Base-by-base conservation (phyloP, 768 basidiomycete species). In the Suillus weaverae region DNA sequence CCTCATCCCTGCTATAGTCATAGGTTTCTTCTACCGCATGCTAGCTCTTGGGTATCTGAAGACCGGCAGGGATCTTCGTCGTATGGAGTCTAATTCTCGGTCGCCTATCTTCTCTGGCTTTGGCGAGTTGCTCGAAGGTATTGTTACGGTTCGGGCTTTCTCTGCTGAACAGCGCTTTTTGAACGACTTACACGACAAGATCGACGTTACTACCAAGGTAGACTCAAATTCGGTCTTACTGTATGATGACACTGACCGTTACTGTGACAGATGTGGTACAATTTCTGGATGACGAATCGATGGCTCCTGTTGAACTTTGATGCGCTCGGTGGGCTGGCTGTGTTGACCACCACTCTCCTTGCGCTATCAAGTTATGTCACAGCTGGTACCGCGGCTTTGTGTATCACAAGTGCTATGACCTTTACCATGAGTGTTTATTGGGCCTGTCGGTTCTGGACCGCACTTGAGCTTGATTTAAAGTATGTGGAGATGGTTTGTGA, bases 101-200 rank as follows among this genome's bases (percentile, higher is more conserved):
- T 92, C 90, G 0, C 91, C 94, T 0, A 93, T 94, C 66, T 93
- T 90, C 76, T 89, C 90, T 8, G 90, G 89, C 62, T 95, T 94
- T 67, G 86, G 86, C 14, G 93, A 94, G 71, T 76, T 95, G 11
- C 75, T 97, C 22, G 91, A 95, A 60, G 94, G 94, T 30, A 92
- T 96, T 53, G 91, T 95, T n/a, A 95, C 94, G 6, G 91, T 97
- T 48, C 85, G 95, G 63, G 95, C 95, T 0, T 98, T 97, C 78
- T 89, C 91, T 0, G 90, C 88, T 0, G 94, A 97, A 72, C 78
- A 79, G 46, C 79, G 85, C 5, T 97, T 98, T 82, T 78, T 95
- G 69, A 84, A 91, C 62, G 84, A 84, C 64, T 77, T 96, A 4
- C 91, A 92, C 71, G 68, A 68, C 2, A 93, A 92, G 73, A 84